These are phyloP conservation scores for Tylopilus cervinicoccineus DNA, from an alignment of 768 basidiomycete species.

Conservation along the genomic window DNA sequence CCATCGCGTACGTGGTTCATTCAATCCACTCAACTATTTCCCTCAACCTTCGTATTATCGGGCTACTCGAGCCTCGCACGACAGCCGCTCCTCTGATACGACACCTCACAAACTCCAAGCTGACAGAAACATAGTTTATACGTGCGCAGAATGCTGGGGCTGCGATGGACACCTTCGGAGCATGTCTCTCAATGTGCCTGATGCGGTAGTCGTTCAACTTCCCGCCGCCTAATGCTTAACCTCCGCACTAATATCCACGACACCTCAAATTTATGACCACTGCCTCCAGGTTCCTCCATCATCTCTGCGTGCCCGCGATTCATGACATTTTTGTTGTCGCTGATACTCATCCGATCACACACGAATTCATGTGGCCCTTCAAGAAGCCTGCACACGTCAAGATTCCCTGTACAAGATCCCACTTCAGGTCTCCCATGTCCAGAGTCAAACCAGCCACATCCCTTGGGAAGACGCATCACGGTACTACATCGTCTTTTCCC, in stretches of 20 bases:
- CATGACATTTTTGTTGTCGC: neutral
- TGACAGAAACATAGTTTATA: neutral
- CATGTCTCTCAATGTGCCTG: neutral
- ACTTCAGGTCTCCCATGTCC: neutral
- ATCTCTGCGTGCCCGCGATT: neutral
- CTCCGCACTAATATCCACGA: slow-evolving; percentile 1
- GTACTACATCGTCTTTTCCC: slow-evolving; percentile 5
- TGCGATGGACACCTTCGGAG: neutral
- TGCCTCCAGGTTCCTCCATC: neutral
- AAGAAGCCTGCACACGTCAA: neutral
- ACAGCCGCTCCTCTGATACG: slow-evolving; percentile 5
- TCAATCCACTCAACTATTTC: neutral
- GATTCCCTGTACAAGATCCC: neutral
- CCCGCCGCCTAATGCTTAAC: no score
- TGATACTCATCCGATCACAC: neutral
- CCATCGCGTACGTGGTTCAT: neutral
- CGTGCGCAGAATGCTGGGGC: neutral
- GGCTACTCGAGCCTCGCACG: neutral
- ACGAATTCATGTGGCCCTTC: slow-evolving; percentile 1
- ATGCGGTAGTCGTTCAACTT: neutral
- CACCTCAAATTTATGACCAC: neutral
- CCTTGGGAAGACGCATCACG: neutral
- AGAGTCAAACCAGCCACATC: neutral
- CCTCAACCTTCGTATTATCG: slow-evolving; percentile 8
- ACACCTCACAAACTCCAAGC: slow-evolving; percentile 1